Evolutionary conservation across 441 rosid genomes (phyloP), one percentile per base, ranked within the genome.

Genomic region (Rhodomyrtus psidioides): DNA sequence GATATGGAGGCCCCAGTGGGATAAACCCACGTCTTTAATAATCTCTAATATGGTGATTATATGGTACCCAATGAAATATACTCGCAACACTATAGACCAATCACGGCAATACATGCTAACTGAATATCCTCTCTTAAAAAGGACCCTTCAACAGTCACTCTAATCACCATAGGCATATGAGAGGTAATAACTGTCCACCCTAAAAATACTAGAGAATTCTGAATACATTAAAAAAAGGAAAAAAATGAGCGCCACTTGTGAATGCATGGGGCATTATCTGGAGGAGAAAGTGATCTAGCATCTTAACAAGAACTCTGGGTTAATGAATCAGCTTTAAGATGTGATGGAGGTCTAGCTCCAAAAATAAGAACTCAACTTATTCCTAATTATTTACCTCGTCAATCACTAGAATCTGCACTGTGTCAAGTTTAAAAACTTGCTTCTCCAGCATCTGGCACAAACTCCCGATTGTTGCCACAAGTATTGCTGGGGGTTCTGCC

Each of bases 401-500:
- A 46, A 96, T 89, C 86, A 97, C 96, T 92, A 97, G 92, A 85
- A 93, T 94, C 84, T 44, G 93, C 88, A 96, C 81, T 7, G 95
- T 86, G 65, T 95, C 96, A 83, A 96, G 98, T 90, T 93, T 93
- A 86, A 97, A 86, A 79, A 93, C 83, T 53, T 91, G 94, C 88
- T 92, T 97, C 84, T 95, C 98, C 84, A 97, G 92, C 98, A 94
- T 93, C 84, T 91, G 97, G 92, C 96, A 95, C 90, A 92, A 91
- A 87, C 98, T 94, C 87, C 90, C 90, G 54, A 96, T 93, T 14
- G 98, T 97, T 85, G 99, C 98, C 82, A 97, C 98, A 81, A 96
- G 93, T 58, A 96, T 89, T 42, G 91, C 88, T n/a, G 99, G 98
- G 28, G 99, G 98, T 86, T 97, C 99, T 57, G 98, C 98, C 98